Base-by-base conservation (phyloP, 75 land plant species). In the Cryptomeria japonica region DNA sequence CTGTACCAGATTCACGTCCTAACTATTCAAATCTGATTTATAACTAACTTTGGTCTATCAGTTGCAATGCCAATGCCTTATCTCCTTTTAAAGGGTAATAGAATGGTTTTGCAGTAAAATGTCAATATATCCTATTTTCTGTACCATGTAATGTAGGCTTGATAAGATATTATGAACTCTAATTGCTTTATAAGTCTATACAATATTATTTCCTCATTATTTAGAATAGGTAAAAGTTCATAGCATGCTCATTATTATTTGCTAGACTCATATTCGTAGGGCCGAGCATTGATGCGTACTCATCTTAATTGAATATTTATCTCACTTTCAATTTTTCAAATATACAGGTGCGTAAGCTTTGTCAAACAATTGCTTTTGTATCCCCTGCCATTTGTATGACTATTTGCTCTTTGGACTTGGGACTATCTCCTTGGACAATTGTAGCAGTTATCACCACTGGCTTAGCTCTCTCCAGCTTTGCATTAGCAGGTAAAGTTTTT, bases 331-430 rank as follows among this genome's bases (percentile, higher is more conserved):
- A 34, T 36, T 76, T 42, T 85, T 85, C n/a, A 39, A 34, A 51
- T 76, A 37, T 90, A 86, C 90, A 98, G 99, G 97, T 98, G 11
- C 94, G 99, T 84, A 98, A 98, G 90, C 86, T 96, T 64, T 98
- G 99, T 87, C 99, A 98, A 87, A 90, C 95, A 78, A 95, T 98
- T 90, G 99, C 94, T 39, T 98, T 98, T 90, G 56, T 98, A 87
- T 94, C 97, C 64, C 99, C 99, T 86, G 95, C 99, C 86, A 83
- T 90, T 68, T 97, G 96, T 92, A 95, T 98, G 99, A 91, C 91
- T 75, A 87, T 97, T 85, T 91, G 93, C 28, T 94, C 99, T 84
- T 53, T 97, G 78, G 95, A 93, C 87, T 86, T 92, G 47, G 95
- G 96, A 72, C 64, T 96, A 49, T 93, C 97, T 78, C 97, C 93